Percentiles rank a stretch among this genome's conserved stretches.
These are phyloP conservation scores for Aureobasidium pullulans DNA, from an alignment of 2,329 filamentous ascomycete genomes.

Conservation along the genomic window DNA sequence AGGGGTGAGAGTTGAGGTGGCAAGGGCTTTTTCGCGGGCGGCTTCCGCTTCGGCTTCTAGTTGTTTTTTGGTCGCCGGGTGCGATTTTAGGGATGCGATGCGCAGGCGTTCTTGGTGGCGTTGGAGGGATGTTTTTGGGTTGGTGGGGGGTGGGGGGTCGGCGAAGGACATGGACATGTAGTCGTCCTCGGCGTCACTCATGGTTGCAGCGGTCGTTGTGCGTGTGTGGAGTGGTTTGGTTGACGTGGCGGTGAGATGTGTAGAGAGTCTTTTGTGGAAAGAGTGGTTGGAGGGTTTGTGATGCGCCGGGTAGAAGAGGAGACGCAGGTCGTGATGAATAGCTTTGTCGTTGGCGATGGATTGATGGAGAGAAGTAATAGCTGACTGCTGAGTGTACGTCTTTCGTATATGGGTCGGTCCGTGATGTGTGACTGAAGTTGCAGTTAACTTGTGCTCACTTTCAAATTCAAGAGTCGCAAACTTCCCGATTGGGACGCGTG, in stretches of 20 bases:
- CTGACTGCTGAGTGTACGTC: too few species aligned
- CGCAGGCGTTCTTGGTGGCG: slow-evolving; percentile 45
- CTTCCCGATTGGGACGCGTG: background rate
- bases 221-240: background rate
- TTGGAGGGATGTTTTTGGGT: slow-evolving; percentile 57
- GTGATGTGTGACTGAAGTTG: background rate
- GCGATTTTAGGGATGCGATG: slow-evolving; percentile 53
- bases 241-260: background rate
- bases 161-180: slow-evolving; percentile 95
- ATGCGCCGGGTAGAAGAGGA: too few species aligned
- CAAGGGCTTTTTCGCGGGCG: slow-evolving; percentile 66
- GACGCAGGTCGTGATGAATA: too few species aligned
- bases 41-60: slow-evolving; percentile 65
- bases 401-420: background rate
- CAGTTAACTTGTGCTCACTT: background rate
- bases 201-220: background rate
- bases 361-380: too few species aligned
- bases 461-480: background rate
- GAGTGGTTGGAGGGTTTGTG: too few species aligned
- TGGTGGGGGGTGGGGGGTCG: slow-evolving; percentile 45
- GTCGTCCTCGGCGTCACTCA: slow-evolving; percentile 70
- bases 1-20: slow-evolving; percentile 52
- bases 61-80: slow-evolving; percentile 73
- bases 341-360: too few species aligned
- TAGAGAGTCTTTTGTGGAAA: too few species aligned